A percentile compares a stretch with the other conserved stretches of the same genome.
phyloP scores from a whole-genome alignment of 306 rosid genomes.

The Quercus berberidifolia region DNA sequence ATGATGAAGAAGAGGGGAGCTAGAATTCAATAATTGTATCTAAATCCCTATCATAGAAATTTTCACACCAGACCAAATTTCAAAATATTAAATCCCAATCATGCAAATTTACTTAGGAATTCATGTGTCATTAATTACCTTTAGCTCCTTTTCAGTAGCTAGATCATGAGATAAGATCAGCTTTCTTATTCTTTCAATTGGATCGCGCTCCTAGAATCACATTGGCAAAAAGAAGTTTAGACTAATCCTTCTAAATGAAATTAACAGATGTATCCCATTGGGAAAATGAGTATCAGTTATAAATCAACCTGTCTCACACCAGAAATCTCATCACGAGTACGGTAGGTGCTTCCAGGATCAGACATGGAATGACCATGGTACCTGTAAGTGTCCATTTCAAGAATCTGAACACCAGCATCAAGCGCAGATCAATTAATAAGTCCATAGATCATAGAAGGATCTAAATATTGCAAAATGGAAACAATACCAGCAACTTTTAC shows the following conservation, averaged over 20 bases:
- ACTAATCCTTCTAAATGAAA: not conserved
- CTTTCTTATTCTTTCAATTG: conserved; percentile 87
- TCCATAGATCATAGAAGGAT: not conserved
- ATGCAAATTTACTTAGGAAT: conserved; percentile 5
- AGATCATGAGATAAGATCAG: conserved; percentile 65
- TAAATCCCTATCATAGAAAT: not conserved
- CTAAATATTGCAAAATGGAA: conserved; percentile 2
- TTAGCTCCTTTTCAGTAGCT: conserved; percentile 85
- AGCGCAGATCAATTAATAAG: conserved; percentile 12
- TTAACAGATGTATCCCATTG: not conserved
- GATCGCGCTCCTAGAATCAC: conserved; percentile 85
- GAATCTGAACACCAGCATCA: conserved; percentile 59
- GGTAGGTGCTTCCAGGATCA: conserved; percentile 99
- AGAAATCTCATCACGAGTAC: conserved; percentile 95
- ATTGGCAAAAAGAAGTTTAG: conserved; percentile 6
- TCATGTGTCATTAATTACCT: conserved; percentile 43
- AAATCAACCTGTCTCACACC: conserved; percentile 85
- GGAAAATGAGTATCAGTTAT: not conserved
- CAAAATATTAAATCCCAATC: not conserved
- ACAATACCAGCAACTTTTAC: not conserved
- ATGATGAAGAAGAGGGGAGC: not conserved
- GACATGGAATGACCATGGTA: conserved; percentile 99
- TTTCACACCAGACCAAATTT: not conserved
- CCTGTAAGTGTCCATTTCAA: conserved; percentile 98
- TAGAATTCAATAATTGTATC: not conserved